phyloP scores from a whole-genome alignment of 225 moss, liverwort and hornwort genomes.

The Climacium dendroides region DNA sequence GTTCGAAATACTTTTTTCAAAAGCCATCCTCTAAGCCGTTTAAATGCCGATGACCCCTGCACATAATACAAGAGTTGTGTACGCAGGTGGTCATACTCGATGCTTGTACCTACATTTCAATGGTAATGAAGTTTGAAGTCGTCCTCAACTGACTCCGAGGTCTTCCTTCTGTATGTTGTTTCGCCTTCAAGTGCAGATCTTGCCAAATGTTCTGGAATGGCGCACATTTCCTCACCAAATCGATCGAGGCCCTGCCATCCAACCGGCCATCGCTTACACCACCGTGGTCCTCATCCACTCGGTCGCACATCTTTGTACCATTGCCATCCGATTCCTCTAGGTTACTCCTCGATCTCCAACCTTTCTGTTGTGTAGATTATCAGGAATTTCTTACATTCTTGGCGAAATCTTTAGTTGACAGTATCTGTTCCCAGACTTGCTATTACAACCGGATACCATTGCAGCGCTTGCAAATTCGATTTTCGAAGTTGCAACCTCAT shows the following conservation, averaged over 20 bases:
- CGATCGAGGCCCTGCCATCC: background rate
- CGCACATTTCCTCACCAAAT: background rate
- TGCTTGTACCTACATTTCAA: background rate
- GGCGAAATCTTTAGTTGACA: background rate
- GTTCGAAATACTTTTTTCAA: too few relatives aligned
- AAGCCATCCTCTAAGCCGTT: too few relatives aligned
- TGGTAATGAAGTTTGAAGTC: background rate
- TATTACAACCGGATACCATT: background rate
- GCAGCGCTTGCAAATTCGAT: background rate
- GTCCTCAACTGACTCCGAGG: background rate
- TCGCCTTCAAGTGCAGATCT: background rate
- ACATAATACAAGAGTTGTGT: too few relatives aligned
- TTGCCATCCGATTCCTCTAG: background rate
- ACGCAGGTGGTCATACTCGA: background rate
- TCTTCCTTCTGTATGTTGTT: background rate
- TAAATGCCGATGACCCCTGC: too few relatives aligned
- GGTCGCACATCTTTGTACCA: background rate
- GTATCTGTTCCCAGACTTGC: background rate
- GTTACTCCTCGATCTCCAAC: background rate
- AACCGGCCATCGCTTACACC: too few relatives aligned
- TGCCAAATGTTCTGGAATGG: background rate
- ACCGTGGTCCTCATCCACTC: background rate
- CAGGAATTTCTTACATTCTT: background rate
- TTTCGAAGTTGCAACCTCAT: background rate
- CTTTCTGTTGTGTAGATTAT: background rate